These are phyloP conservation scores for Collybia mongolica DNA, from an alignment of 768 basidiomycete species.

Conservation along the genomic window DNA sequence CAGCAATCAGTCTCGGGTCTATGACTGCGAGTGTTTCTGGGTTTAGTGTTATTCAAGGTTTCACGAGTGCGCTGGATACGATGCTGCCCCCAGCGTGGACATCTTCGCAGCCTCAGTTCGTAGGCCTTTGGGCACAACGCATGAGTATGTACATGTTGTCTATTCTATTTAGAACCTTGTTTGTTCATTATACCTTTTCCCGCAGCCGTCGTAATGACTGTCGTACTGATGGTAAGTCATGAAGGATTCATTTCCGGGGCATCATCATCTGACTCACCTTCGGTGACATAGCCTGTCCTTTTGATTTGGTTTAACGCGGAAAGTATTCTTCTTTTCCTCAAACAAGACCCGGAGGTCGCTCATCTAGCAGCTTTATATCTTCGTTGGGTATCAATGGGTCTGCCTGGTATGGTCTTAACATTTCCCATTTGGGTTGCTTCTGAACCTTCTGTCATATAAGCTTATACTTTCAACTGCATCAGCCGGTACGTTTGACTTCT, in stretches of 20 bases:
- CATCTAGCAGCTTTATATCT: conserved; percentile 75
- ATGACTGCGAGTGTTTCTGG: conserved; percentile 55
- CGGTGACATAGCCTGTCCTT: conserved; percentile 42
- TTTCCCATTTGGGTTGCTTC: conserved; percentile 5
- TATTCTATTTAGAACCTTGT: not conserved
- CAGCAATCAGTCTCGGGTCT: conserved; percentile 63
- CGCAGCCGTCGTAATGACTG: conserved; percentile 61
- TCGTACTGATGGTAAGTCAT: conserved; percentile 55
- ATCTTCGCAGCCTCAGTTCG: conserved; percentile 75
- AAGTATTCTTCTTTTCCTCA: conserved; percentile 66
- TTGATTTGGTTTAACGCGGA: conserved; percentile 86
- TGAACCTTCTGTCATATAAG: conserved; percentile 19
- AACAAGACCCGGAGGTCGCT: conserved; percentile 85
- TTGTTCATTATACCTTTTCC: conserved; percentile 1
- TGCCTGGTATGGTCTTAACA: conserved; percentile 51
- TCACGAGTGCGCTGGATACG: conserved; percentile 86
- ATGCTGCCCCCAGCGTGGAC: conserved; percentile 96
- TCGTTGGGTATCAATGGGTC: conserved; percentile 70
- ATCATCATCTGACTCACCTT: conserved; percentile 28
- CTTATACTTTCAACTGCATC: conserved; percentile 52
- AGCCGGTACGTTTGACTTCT: conserved; percentile 32
- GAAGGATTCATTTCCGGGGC: conserved; percentile 3
- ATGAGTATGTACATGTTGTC: conserved; percentile 57
- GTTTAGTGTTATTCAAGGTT: conserved; percentile 79
- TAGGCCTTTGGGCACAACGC: conserved; percentile 89